Percentiles rank a stretch among this genome's conserved stretches.
phyloP scores from a whole-genome alignment of 2,329 filamentous ascomycete species.

The Pyricularia grisea region DNA sequence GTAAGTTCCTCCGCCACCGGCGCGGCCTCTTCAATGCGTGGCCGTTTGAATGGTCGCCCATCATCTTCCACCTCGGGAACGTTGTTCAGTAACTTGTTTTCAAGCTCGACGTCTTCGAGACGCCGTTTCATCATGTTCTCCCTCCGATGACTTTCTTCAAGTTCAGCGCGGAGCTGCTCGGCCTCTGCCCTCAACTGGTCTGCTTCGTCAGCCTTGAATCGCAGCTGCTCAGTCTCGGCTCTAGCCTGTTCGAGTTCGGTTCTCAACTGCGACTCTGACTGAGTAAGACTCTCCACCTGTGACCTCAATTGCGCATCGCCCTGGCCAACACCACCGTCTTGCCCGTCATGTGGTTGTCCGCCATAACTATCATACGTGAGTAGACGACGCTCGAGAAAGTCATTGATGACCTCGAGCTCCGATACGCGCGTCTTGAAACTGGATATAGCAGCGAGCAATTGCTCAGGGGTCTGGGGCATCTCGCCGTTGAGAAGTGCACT shows the following conservation, averaged over 20 bases:
- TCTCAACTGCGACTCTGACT: conserved; percentile 47
- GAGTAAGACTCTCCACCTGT: conserved; percentile 41
- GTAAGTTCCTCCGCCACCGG: conserved; percentile 2
- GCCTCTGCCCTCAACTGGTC: background rate
- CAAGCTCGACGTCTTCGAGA: conserved; percentile 67
- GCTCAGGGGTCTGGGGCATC: conserved; percentile 68
- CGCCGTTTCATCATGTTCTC: conserved; percentile 77
- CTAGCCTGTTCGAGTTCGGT: conserved; percentile 40
- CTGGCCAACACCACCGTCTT: conserved; percentile 62
- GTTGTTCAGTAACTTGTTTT: conserved; percentile 29
- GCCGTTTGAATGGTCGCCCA: conserved; percentile 19
- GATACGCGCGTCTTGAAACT: conserved; percentile 90
- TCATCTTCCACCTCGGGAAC: conserved; percentile 15
- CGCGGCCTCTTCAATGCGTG: conserved; percentile 16
- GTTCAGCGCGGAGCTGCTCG: conserved; percentile 43
- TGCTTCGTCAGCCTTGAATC: background rate
- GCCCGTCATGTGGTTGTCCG: conserved; percentile 44
- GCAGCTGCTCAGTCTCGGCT: conserved; percentile 17
- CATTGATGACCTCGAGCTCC: conserved; percentile 91
- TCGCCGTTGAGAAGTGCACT: conserved; percentile 43
- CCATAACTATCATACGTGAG: conserved; percentile 60
- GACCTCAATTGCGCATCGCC: conserved; percentile 44
- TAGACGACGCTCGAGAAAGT: conserved; percentile 66
- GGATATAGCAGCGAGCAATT: conserved; percentile 70
- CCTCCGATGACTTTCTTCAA: conserved; percentile 68